Base-by-base conservation (phyloP, 805 yeast species). In the Peterozyma xylosa region DNA sequence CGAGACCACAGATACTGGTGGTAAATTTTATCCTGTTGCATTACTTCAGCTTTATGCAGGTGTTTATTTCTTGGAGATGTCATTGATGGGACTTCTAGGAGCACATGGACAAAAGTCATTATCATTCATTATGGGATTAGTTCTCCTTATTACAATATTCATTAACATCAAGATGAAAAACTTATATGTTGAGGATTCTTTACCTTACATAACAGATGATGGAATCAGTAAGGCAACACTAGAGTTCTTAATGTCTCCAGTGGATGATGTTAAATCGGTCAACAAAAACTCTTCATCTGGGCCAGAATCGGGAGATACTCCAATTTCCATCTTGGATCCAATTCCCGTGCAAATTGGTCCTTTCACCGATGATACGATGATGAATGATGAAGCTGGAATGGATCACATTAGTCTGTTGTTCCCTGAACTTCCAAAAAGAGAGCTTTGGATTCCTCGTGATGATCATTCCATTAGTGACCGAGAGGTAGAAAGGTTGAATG, bases 41-140 rank as follows among this genome's bases (percentile, higher is more conserved):
- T 60, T 89, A 15, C 70, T 83, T 45, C 96, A 87, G 45, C 60
- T 89, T 37, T 87, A 84, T 54, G 70, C 85, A 0, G 97, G 97
- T 0, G 63, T 89, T 1, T 89, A 89, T 58, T 86, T 89, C 53
- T 68, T 86, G 55, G 95, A 89, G 54, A 67, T 82, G 33, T 84
- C 90, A 49, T 61, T 89, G 53, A 71, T 86, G 36, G 97, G 96
- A 0, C 63, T 87, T 9, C 81, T 86, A 52, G 64, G n/a, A 42
- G 62, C 5, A 78, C 71, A 62, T 46, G 67, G 59, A 37, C 73
- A 69, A 64, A 69, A 55, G 43, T 61, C 60, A 18, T 82, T 74
- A 41, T 80, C 76, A 4, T 64, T 73, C 40, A 48, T 75, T 9
- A 82, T 82, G 78, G 55, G 76, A 2, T 36, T 72, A 1, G 60